Percentiles rank a stretch among this genome's conserved stretches.
phyloP scores from a whole-genome alignment of 768 basidiomycete genomes.

The Macrolepiota fuliginosa region DNA sequence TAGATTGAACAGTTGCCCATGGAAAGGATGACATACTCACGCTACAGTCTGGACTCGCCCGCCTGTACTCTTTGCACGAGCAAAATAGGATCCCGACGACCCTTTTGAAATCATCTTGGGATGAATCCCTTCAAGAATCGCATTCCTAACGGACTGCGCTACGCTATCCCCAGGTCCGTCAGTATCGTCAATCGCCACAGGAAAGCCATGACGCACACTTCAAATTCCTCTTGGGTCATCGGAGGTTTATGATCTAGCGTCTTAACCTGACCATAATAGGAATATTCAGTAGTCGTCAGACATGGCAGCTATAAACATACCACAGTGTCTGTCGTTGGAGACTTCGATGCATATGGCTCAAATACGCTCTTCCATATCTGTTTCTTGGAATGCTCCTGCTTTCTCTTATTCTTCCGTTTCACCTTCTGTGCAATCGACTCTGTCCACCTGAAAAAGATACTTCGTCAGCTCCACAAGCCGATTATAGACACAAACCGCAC shows the following conservation, averaged over 20 bases:
- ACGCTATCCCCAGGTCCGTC: constrained; percentile 36
- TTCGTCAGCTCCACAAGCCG: background rate
- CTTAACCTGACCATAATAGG: constrained; percentile 48
- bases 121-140: constrained; percentile 76
- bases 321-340: constrained; percentile 24
- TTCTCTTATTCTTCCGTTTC: constrained; percentile 74
- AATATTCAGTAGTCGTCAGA: constrained; percentile 7
- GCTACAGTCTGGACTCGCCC: constrained; percentile 77
- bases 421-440: constrained; percentile 85
- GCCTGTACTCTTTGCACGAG: constrained; percentile 69
- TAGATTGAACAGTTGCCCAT: background rate
- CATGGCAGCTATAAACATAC: constrained; percentile 26
- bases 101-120: constrained; percentile 92
- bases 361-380: constrained; percentile 82
- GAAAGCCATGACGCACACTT: constrained; percentile 45
- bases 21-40: constrained; percentile 40
- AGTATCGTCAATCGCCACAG: background rate
- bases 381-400: constrained; percentile 58
- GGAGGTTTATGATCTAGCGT: constrained; percentile 80
- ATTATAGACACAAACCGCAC: constrained; percentile 26
- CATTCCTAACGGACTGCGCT: constrained; percentile 61
- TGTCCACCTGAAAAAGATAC: constrained; percentile 61
- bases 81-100: constrained; percentile 90
- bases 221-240: constrained; percentile 73
- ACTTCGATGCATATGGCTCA: constrained; percentile 52